phyloP scores from a whole-genome alignment of 1,139 yeast genomes.

The Suhomyces bolitotheri region DNA sequence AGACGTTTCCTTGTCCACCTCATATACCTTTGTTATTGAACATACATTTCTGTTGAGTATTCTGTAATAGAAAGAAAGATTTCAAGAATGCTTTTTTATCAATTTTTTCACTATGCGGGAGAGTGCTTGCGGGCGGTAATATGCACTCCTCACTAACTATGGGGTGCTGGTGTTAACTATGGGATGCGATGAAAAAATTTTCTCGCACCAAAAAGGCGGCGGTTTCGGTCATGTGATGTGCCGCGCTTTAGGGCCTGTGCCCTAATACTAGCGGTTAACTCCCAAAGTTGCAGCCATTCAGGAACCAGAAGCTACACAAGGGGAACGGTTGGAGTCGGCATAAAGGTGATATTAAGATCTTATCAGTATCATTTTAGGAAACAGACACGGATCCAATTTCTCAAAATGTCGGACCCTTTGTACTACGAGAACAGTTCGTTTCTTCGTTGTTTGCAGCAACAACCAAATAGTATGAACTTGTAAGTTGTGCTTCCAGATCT shows the following conservation, averaged over 20 bases:
- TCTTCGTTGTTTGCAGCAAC: slow-evolving; percentile 3
- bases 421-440: slow-evolving; percentile 7
- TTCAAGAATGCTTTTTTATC: slow-evolving; percentile 10
- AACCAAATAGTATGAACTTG: neutral
- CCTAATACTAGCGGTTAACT: no score
- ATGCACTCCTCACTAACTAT: slow-evolving; percentile 9
- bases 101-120: slow-evolving; percentile 11
- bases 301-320: no score
- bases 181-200: slow-evolving; percentile 8
- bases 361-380: no score
- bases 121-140: slow-evolving; percentile 4
- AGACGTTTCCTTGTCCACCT: no score
- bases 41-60: slow-evolving; percentile 21
- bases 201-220: neutral
- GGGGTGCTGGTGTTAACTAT: slow-evolving; percentile 1
- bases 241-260: slow-evolving; percentile 6
- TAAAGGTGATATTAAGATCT: no score
- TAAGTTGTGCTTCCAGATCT: neutral
- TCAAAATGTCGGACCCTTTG: slow-evolving; percentile 4
- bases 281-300: no score
- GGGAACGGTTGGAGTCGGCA: no score
- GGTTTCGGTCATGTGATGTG: neutral
- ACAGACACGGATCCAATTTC: no score
- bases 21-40: slow-evolving; percentile 7
- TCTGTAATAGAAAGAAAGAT: slow-evolving; percentile 14